Evolutionary conservation across 345 rosid genomes (phyloP).

Genomic region (Euphorbia pulcherrima): DNA sequence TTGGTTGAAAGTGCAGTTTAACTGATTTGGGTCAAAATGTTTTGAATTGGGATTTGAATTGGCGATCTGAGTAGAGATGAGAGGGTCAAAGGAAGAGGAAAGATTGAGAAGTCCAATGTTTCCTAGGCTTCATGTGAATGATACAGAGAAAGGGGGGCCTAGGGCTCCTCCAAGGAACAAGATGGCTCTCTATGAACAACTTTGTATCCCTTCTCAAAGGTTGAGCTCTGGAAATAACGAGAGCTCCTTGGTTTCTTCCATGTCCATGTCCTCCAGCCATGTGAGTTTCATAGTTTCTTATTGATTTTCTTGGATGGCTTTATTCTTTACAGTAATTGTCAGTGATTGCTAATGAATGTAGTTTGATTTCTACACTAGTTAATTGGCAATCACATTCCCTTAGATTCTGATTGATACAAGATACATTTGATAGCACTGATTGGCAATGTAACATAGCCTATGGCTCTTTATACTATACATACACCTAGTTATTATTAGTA

Average conservation of each 20-base stretch:
- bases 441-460: neutral
- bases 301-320: neutral
- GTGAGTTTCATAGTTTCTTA: slow-evolving; percentile 27
- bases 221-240: slow-evolving; percentile 21
- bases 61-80: slow-evolving; percentile 22
- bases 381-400: neutral
- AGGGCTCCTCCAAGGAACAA: slow-evolving; percentile 74
- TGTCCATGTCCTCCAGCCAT: slow-evolving; percentile 34
- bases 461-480: neutral
- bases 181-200: slow-evolving; percentile 72
- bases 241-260: slow-evolving; percentile 34
- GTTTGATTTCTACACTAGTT: slow-evolving; percentile 1
- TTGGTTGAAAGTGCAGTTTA: neutral
- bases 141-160: slow-evolving; percentile 57
- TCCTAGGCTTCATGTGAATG: slow-evolving; percentile 68
- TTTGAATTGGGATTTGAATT: slow-evolving; percentile 3
- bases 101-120: slow-evolving; percentile 51
- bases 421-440: neutral
- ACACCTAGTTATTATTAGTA: neutral
- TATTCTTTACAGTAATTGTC: no score
- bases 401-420: neutral
- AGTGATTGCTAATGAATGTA: neutral
- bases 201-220: slow-evolving; percentile 56
- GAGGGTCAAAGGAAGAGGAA: slow-evolving; percentile 44
- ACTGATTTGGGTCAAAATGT: neutral